Base-by-base conservation (phyloP, 257 asterid genomes). In the Echites panduratus region DNA sequence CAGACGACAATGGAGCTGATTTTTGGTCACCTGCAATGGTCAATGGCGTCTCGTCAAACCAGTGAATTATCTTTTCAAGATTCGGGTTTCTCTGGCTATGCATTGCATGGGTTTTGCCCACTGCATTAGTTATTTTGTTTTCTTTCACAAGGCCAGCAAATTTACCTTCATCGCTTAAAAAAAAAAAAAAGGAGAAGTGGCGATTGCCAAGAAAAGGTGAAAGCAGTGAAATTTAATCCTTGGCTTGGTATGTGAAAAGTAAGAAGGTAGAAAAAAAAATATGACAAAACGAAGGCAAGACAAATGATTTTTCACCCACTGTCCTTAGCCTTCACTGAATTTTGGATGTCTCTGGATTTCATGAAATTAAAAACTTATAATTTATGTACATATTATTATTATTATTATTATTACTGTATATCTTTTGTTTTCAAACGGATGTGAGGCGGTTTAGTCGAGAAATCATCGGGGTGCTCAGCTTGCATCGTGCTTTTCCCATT, bases 1-100 rank as follows among this genome's bases (percentile, higher is more conserved):
- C 90, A 1, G 86, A 82, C 71, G 75, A 87, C 20, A 93, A 89
- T 24, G 98, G 98, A 10, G 98, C 96, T 27, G 96, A 89, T 82
- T 70, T 91, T 49, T 94, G 96, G 97, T 87, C 96, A 16, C 88
- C 96, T 19, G 82, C 87, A 50, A 78, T 75, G 85, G 77, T 76
- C 73, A 79, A 78, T 81, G 76, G 75, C 24, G 74, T 77, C 50
- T 72, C 86, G 7, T 76, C 81, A 32, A 70, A 70, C 81, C 82
- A 70, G 72, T 83, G 70, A 66, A 20, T 62, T 19, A 10, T 52
- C 6, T 63, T 20, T 32, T 45, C 17, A 20, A 63, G 43, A 73
- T 47, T 24, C 40, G 0, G 22, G 43, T 14, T 20, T 24, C 24
- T 48, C 27, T 54, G 66, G 47, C 66, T 7, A 41, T 54, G 74